phyloP scores from a whole-genome alignment of 139 green algal species.

The Diplosphaera chodatii region DNA sequence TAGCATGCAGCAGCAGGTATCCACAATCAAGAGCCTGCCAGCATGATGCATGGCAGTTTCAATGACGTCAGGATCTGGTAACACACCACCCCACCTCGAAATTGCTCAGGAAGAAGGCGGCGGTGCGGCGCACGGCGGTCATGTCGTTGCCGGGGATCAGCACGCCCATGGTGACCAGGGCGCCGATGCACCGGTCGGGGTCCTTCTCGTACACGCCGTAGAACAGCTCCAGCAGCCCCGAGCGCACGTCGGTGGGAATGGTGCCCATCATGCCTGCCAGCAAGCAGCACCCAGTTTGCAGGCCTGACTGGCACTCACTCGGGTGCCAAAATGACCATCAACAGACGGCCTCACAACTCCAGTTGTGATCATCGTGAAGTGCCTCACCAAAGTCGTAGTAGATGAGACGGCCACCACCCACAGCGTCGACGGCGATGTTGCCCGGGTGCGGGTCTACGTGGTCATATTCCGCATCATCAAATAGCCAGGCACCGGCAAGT shows the following conservation, averaged over 20 bases:
- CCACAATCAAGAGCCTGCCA: no score
- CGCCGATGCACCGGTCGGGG: slow-evolving; percentile 78
- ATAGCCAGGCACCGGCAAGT: no score
- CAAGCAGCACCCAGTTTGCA: no score
- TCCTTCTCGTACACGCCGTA: slow-evolving; percentile 95
- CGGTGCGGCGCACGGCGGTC: slow-evolving; percentile 83
- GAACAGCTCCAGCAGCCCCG: slow-evolving; percentile 92
- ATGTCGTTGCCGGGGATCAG: slow-evolving; percentile 80
- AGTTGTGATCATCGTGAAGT: no score
- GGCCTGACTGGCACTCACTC: no score
- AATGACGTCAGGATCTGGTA: no score
- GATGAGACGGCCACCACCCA: slow-evolving; percentile 69
- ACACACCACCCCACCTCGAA: slow-evolving; percentile 69
- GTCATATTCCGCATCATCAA: no score
- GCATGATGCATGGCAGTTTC: no score
- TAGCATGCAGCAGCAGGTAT: no score
- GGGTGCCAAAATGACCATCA: no score
- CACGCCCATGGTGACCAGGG: slow-evolving; percentile 87
- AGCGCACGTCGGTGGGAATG: slow-evolving; percentile 51
- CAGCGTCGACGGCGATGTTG: slow-evolving; percentile 92
- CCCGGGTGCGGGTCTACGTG: slow-evolving; percentile 78
- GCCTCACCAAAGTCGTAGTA: slow-evolving; percentile 94
- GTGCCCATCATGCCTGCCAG: slow-evolving; percentile 42
- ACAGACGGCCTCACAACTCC: no score
- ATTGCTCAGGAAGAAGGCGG: slow-evolving; percentile 91